Evolutionary conservation across 495 filamentous ascomycete genomes (phyloP).

Genomic region (Podospora australis): DNA sequence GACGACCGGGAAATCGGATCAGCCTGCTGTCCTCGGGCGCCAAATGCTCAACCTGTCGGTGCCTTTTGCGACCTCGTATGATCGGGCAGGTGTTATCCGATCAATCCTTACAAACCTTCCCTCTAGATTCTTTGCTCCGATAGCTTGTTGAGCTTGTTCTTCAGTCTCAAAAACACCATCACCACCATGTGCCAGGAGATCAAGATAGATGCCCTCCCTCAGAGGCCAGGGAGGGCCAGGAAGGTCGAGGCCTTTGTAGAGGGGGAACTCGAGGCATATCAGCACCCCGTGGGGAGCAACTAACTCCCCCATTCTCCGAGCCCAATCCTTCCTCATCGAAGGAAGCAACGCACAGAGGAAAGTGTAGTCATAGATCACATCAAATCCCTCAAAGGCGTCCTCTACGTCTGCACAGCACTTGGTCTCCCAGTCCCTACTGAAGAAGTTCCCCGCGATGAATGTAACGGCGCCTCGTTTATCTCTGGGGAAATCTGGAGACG

Average conservation of each 20-base stretch:
- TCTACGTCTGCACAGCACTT: constrained; percentile 29
- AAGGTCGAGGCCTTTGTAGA: constrained; percentile 54
- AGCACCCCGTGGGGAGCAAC: constrained; percentile 53
- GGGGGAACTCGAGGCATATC: constrained; percentile 72
- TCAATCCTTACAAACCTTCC: constrained; percentile 47
- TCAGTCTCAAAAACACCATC: constrained; percentile 53
- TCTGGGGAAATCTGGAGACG: not conserved
- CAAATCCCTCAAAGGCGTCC: constrained; percentile 42
- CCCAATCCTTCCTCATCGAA: constrained; percentile 59
- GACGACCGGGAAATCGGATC: not conserved
- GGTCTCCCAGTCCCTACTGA: constrained; percentile 55
- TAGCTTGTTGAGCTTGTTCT: not conserved
- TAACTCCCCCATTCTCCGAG: constrained; percentile 55
- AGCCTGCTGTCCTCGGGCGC: constrained; percentile 8
- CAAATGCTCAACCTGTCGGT: constrained; percentile 22
- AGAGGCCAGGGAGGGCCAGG: constrained; percentile 63
- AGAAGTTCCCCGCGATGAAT: constrained; percentile 64
- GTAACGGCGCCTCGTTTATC: constrained; percentile 39
- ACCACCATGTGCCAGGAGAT: constrained; percentile 57
- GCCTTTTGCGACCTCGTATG: constrained; percentile 47
- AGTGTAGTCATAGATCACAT: constrained; percentile 76
- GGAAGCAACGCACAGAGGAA: constrained; percentile 71
- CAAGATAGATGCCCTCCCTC: constrained; percentile 52
- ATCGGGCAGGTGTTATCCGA: constrained; percentile 59
- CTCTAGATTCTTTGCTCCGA: constrained; percentile 24